Evolutionary conservation across 495 filamentous ascomycete species (phyloP).

Genomic region (Xylaria telfairii): DNA sequence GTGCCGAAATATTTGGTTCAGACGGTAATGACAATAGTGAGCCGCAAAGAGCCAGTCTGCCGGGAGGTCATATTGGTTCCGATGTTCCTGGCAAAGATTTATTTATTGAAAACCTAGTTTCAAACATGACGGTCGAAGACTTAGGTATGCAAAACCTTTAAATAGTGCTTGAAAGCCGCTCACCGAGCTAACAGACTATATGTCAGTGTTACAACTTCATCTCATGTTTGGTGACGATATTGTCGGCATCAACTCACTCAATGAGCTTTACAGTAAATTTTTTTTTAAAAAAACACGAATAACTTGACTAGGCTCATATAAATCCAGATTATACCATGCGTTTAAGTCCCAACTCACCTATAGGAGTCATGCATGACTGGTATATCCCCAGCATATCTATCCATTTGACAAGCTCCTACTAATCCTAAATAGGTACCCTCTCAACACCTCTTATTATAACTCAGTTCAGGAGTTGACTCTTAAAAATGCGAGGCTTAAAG

Average conservation of each 20-base stretch:
- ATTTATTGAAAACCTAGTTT: constrained; percentile 34
- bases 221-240: constrained; percentile 53
- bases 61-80: neutral
- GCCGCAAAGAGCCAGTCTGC: neutral
- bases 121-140: constrained; percentile 41
- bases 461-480: constrained; percentile 44
- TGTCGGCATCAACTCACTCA: constrained; percentile 47
- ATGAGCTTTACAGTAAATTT: constrained; percentile 47
- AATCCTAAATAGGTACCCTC: constrained; percentile 38
- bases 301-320: constrained; percentile 17
- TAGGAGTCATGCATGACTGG: constrained; percentile 43
- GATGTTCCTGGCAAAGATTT: constrained; percentile 26
- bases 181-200: neutral
- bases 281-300: neutral
- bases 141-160: constrained; percentile 28
- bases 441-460: constrained; percentile 48
- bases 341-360: constrained; percentile 39
- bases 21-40: neutral
- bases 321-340: constrained; percentile 41
- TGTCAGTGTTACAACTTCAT: constrained; percentile 46
- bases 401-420: neutral
- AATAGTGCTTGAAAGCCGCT: neutral
- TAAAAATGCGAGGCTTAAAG: constrained; percentile 39
- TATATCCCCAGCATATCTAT: neutral
- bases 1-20: neutral